Evolutionary conservation across 441 rosid genomes (phyloP).

Genomic region (Cnidoscolus chayamansa): DNA sequence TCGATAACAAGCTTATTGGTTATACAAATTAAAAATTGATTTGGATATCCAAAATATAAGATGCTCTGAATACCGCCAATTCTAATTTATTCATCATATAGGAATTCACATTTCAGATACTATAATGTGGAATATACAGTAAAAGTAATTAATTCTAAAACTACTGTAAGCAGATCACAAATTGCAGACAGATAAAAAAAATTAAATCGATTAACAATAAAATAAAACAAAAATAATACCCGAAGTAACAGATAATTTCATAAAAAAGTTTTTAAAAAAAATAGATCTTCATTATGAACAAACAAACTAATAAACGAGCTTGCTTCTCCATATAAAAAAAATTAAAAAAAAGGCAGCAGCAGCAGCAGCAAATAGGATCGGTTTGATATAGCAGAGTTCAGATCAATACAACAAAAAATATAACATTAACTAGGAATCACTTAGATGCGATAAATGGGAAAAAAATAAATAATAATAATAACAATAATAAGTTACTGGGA

Average conservation of each 20-base stretch:
- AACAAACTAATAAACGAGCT: neutral
- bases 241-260: neutral
- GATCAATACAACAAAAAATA: slow-evolving; percentile 22
- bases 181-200: neutral
- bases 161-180: slow-evolving; percentile 6
- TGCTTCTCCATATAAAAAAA: neutral
- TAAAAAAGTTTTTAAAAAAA: neutral
- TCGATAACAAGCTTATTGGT: neutral
- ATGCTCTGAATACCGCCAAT: neutral
- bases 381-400: neutral
- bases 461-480: too few relatives aligned
- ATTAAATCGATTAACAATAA: neutral
- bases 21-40: neutral
- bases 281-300: neutral
- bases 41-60: neutral
- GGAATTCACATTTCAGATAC: neutral
- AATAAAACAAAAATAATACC: neutral
- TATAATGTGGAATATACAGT: neutral
- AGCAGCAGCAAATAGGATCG: too few relatives aligned
- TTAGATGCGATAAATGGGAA: neutral
- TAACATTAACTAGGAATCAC: slow-evolving; percentile 9
- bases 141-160: neutral
- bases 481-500: neutral
- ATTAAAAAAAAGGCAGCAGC: too few relatives aligned
- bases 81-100: neutral